phyloP scores from a whole-genome alignment of 345 rosid species.

The Zanthoxylum bungeanum region DNA sequence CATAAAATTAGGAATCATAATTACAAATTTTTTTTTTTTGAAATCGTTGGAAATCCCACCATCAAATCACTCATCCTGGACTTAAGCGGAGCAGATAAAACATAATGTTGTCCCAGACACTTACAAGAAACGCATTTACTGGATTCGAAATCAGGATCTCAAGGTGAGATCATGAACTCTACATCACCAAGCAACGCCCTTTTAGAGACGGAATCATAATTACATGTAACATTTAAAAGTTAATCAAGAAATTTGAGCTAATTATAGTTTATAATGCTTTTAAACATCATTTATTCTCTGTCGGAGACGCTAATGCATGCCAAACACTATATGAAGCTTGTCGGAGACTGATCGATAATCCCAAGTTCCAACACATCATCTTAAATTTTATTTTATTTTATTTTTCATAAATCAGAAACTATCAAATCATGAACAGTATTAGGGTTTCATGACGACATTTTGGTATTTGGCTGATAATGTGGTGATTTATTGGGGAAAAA shows the following conservation, averaged over 20 bases:
- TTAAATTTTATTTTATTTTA: background rate
- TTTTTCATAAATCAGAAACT: background rate
- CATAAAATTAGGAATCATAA: slow-evolving; percentile 13
- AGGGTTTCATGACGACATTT: background rate
- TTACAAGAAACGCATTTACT: no score
- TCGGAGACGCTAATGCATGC: slow-evolving; percentile 32
- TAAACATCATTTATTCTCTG: slow-evolving; percentile 42
- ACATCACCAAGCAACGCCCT: no score
- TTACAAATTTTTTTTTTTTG: no score
- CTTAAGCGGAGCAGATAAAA: no score
- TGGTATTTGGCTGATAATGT: background rate
- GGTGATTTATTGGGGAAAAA: background rate
- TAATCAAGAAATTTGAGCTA: background rate
- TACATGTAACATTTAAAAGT: background rate
- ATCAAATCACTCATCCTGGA: no score
- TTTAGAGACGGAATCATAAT: no score
- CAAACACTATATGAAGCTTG: slow-evolving; percentile 9
- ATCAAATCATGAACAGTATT: background rate
- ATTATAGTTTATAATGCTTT: slow-evolving; percentile 11
- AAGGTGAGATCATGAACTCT: no score
- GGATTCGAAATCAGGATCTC: no score
- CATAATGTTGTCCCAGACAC: no score
- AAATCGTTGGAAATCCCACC: no score
- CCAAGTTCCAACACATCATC: background rate
- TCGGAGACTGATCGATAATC: slow-evolving; percentile 1